Base-by-base conservation (phyloP, 352 stramenopile species). In the Blastocystis sp. region DNA sequence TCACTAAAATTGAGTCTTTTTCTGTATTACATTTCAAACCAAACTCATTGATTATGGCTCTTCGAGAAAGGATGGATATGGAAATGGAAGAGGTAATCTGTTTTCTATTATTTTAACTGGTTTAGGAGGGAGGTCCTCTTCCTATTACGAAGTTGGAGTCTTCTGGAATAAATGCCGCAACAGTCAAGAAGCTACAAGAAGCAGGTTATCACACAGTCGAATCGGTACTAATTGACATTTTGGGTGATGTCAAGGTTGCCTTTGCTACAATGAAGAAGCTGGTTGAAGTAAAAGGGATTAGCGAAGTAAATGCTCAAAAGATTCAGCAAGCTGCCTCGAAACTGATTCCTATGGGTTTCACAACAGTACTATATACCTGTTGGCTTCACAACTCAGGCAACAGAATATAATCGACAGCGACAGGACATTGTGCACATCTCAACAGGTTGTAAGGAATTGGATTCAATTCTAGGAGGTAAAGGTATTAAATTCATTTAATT, bases 221-320 rank as follows among this genome's bases (percentile, higher is more conserved):
- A 92, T 95, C 96, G 33, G 95, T 70, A 44, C 5, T 35, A 7
- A 19, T n/a, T 77, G 24, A 2, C 17, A n/a, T 33, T 19, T 44
- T n/a, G 33, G 9, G 17, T 44, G 35, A 17, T 35, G 24, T 77
- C 27, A 57, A 77, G 64, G 64, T 97, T 88, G 59, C 91, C 2
- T 97, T 98, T 93, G 94, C 96, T 17, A 99, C 97, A 0, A 95
- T 98, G 90, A 96, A 97, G 64, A 96, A 97, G 90, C 93, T 99
- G n/a, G 94, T 96, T 22, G 92, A 95, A 37, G 97, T 99, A 76
- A 99, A 99, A 81, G 97, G 97, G 24, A 98, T 99, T 87, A 98
- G 95, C 53, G 97, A 99, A 92, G 95, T 97, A 57, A 99, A 99
- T 90, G 97, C 97, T 0, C 91, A 97, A 13, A 99, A 99, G 90